phyloP scores from a whole-genome alignment of 2,329 filamentous ascomycete species.

The Coleophoma cylindrospora region DNA sequence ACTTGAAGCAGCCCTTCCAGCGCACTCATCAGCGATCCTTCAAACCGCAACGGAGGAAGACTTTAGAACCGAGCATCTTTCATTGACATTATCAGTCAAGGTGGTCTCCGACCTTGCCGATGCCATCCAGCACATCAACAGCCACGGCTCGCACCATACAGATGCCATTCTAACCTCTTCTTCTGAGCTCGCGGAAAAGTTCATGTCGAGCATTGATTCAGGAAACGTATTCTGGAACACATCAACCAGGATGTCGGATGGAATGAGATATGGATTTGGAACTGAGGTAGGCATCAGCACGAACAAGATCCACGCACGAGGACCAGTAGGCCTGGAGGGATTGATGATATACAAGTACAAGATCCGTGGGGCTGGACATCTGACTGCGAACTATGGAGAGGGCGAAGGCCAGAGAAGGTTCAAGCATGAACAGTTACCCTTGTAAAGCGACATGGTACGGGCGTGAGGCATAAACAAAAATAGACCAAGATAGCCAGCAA shows the following conservation, averaged over 20 bases:
- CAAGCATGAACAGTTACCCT: conserved; percentile 47
- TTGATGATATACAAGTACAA: conserved; percentile 98
- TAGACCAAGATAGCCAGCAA: no score
- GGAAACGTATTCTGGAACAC: conserved; percentile 97
- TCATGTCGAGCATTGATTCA: conserved; percentile 82
- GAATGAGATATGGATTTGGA: conserved; percentile 95
- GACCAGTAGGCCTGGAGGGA: conserved; percentile 89
- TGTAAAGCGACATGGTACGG: conserved; percentile 8
- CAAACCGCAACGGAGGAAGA: conserved; percentile 65
- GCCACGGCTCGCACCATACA: conserved; percentile 89
- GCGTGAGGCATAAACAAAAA: no score
- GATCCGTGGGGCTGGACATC: conserved; percentile 76
- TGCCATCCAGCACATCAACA: conserved; percentile 86
- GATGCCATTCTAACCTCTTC: conserved; percentile 80
- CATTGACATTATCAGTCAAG: conserved; percentile 79
- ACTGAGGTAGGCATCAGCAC: conserved; percentile 98
- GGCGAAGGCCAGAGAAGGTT: conserved; percentile 54
- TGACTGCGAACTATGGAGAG: conserved; percentile 70
- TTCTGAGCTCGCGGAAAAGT: conserved; percentile 64
- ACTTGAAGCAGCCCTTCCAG: conserved; percentile 43
- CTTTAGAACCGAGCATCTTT: conserved; percentile 85
- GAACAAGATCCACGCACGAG: conserved; percentile 94
- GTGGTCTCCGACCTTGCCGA: conserved; percentile 63
- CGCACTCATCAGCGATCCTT: conserved; percentile 42
- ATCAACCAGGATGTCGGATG: conserved; percentile 89